Conservation (phyloP, 2,329 filamentous ascomycete species). For the Penicillium psychrosexuale region DNA sequence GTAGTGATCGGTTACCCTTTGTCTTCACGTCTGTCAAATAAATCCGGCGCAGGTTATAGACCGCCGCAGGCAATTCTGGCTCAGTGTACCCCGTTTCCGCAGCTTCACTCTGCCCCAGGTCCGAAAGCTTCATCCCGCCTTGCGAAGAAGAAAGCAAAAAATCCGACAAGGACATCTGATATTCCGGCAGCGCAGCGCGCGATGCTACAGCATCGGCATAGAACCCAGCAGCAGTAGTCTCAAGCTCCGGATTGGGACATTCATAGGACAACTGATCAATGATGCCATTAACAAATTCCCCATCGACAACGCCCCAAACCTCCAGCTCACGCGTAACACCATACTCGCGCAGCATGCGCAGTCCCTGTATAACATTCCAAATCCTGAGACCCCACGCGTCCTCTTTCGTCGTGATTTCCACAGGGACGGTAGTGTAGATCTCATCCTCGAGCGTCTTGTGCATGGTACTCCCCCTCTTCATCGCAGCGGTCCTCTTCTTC, state of each 20-base stretch:
- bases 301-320: constrained; percentile 81
- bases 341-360: constrained; percentile 68
- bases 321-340: constrained; percentile 74
- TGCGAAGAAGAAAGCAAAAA: constrained; percentile 41
- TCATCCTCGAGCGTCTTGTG: constrained; percentile 83
- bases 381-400: constrained; percentile 78
- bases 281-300: constrained; percentile 79
- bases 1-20: constrained; percentile 59
- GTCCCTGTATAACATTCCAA: constrained; percentile 87
- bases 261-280: constrained; percentile 81
- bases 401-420: constrained; percentile 71
- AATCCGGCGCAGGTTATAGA: constrained; percentile 40
- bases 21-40: constrained; percentile 92
- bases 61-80: constrained; percentile 17
- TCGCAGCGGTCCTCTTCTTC: constrained; percentile 72
- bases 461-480: constrained; percentile 76
- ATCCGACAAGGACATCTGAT: constrained; percentile 47
- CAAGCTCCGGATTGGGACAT: constrained; percentile 70
- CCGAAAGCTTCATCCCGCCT: constrained; percentile 36
- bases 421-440: constrained; percentile 71
- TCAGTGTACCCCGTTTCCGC: constrained; percentile 3
- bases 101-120: constrained; percentile 20
- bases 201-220: constrained; percentile 38
- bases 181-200: constrained; percentile 38
- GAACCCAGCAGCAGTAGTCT: constrained; percentile 54